Evolutionary conservation across 1,284 basidiomycete genomes (phyloP).

Genomic region (Ustilago sp.): DNA sequence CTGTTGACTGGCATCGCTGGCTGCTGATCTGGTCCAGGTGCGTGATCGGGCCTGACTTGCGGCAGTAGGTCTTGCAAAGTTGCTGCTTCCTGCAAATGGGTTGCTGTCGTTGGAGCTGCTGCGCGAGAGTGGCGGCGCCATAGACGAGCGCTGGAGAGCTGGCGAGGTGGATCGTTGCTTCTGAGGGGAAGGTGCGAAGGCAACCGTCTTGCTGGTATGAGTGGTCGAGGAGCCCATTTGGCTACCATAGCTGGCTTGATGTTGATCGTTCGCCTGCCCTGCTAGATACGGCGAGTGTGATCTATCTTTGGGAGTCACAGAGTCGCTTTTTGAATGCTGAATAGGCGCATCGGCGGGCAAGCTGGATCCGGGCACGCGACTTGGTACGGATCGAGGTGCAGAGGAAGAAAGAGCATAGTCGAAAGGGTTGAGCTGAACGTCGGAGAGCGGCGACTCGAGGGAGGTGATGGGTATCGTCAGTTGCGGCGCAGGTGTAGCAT

Average conservation of each 20-base stretch:
- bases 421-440: neutral
- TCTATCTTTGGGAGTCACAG: neutral
- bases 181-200: slow-evolving; percentile 64
- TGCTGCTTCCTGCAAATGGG: slow-evolving; percentile 14
- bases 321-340: neutral
- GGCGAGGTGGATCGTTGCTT: slow-evolving; percentile 46
- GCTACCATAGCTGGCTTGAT: slow-evolving; percentile 21
- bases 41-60: slow-evolving; percentile 52
- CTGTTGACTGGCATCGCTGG: slow-evolving; percentile 29
- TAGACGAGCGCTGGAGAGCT: slow-evolving; percentile 8
- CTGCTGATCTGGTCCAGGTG: slow-evolving; percentile 27
- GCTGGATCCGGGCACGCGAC: slow-evolving; percentile 36
- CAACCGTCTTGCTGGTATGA: slow-evolving; percentile 45
- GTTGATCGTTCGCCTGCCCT: slow-evolving; percentile 2
- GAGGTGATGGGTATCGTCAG: slow-evolving; percentile 15
- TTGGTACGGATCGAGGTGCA: slow-evolving; percentile 16
- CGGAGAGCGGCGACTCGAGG: slow-evolving; percentile 6
- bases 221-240: slow-evolving; percentile 17
- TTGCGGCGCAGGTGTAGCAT: slow-evolving; percentile 2
- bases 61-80: slow-evolving; percentile 54
- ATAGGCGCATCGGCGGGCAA: slow-evolving; percentile 10
- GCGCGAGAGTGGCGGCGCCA: slow-evolving; percentile 21
- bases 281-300: neutral
- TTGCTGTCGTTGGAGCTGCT: slow-evolving; percentile 18
- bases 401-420: slow-evolving; percentile 4